phyloP scores from a whole-genome alignment of 1,284 basidiomycete species.

The Xerocomus amazonicus region DNA sequence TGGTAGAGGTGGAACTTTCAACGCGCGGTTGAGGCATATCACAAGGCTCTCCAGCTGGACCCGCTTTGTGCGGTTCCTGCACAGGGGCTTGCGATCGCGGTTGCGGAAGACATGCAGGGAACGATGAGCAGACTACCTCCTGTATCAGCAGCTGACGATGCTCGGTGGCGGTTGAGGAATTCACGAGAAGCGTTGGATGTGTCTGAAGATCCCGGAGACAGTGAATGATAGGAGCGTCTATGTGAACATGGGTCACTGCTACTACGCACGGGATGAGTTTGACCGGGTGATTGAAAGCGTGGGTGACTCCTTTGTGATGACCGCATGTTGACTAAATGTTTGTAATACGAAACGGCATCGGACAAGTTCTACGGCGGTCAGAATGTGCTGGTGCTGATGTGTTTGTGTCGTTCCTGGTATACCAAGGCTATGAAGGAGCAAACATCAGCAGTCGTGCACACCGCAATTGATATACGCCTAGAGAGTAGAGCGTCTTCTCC shows the following conservation, averaged over 20 bases:
- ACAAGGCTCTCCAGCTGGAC: slow-evolving; percentile 82
- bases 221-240: slow-evolving; percentile 84
- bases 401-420: slow-evolving; percentile 87
- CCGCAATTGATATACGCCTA: slow-evolving; percentile 79
- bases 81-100: slow-evolving; percentile 87
- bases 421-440: slow-evolving; percentile 87
- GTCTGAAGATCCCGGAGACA: slow-evolving; percentile 84
- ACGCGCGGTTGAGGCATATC: slow-evolving; percentile 84
- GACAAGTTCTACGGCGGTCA: slow-evolving; percentile 68
- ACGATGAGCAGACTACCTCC: slow-evolving; percentile 51
- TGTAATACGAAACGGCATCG: slow-evolving; percentile 85
- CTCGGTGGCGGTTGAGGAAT: slow-evolving; percentile 61
- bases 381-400: slow-evolving; percentile 73
- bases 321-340: background rate
- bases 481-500: no score
- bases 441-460: slow-evolving; percentile 74
- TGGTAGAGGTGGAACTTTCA: slow-evolving; percentile 68
- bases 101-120: slow-evolving; percentile 85
- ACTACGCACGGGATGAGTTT: no score
- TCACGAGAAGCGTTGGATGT: slow-evolving; percentile 84
- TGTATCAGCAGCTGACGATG: slow-evolving; percentile 40
- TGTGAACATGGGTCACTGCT: no score
- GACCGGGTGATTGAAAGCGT: no score
- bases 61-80: slow-evolving; percentile 86
- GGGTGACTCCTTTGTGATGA: background rate